Base-by-base conservation (phyloP, 805 yeast species). In the Kodamaea fukazawae region DNA sequence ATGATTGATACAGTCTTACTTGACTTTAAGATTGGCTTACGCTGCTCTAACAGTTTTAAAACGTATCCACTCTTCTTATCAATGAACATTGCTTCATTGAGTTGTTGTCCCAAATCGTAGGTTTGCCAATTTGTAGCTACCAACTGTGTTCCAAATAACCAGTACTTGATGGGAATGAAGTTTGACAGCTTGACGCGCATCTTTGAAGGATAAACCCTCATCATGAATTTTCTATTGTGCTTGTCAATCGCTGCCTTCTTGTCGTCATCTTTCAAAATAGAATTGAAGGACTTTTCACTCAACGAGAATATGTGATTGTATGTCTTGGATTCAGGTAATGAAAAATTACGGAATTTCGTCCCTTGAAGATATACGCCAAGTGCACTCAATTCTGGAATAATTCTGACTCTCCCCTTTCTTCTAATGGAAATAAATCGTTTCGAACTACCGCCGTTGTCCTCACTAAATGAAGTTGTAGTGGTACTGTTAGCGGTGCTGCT, bases 81-180 rank as follows among this genome's bases (percentile, higher is more conserved):
- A 0, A 77, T 75, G 59, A 91, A 88, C 75, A 89, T 65, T 3
- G 96, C 86, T 46, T 85, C 85, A 57, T 89, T 90, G 8, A 93
- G 53, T 55, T 89, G 96, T 55, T 90, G 91, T 0, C 97, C 96
- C 12, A 79, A 43, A 55, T 93, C 99, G 56, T 78, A 83, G 0
- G 93, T 83, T 60, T 91, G 99, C 97, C 97, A 91, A 56, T 91
- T 93, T 0, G 96, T 82, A 0, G 99, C 98, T 4, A 86, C 98
- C 88, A 93, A 78, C 55, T 93, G 99, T 8, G 76, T 83, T 1
- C 99, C 99, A 34, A 75, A 67, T 36, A 71, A 71, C 99, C 99
- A 93, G 54, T 78, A 88, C 1, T 61, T 59, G 2, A 86, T 61
- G 0, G 99, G 98, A 32, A 75, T 75, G 55, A 87, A 90, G 54